These are phyloP conservation scores for Onygenales sp. DNA, from an alignment of 2,329 filamentous ascomycete species.

Conservation along the genomic window DNA sequence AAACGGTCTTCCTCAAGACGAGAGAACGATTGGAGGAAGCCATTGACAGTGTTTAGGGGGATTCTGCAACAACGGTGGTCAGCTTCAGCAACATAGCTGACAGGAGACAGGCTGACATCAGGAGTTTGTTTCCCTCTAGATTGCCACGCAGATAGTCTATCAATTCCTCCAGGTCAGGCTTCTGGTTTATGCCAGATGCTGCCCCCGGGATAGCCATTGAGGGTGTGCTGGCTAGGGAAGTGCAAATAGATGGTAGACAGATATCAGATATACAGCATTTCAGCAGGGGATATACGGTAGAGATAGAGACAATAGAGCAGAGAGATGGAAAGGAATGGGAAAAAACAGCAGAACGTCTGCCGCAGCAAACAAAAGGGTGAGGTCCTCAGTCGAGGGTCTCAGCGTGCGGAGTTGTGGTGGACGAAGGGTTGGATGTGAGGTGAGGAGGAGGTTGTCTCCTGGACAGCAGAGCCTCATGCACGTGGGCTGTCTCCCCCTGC, in stretches of 20 bases:
- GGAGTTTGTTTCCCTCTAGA: background rate
- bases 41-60: constrained; percentile 3
- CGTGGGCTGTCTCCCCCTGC: no score
- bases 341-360: no score
- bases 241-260: no score
- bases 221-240: background rate
- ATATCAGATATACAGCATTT: no score
- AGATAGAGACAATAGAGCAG: background rate
- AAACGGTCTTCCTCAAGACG: constrained; percentile 2
- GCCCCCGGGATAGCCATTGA: background rate
- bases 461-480: no score
- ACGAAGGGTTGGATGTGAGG: no score
- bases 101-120: constrained; percentile 6
- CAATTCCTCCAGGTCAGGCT: background rate
- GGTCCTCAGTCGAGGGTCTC: no score
- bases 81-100: background rate
- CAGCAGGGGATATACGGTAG: no score
- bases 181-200: background rate
- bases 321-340: no score
- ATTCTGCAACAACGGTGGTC: constrained; percentile 3
- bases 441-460: no score
- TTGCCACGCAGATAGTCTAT: constrained; percentile 2
- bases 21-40: constrained; percentile 3
- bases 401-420: no score
- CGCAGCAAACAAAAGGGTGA: no score